phyloP scores from a whole-genome alignment of 495 filamentous ascomycete genomes.

The Chaetomium tenue region DNA sequence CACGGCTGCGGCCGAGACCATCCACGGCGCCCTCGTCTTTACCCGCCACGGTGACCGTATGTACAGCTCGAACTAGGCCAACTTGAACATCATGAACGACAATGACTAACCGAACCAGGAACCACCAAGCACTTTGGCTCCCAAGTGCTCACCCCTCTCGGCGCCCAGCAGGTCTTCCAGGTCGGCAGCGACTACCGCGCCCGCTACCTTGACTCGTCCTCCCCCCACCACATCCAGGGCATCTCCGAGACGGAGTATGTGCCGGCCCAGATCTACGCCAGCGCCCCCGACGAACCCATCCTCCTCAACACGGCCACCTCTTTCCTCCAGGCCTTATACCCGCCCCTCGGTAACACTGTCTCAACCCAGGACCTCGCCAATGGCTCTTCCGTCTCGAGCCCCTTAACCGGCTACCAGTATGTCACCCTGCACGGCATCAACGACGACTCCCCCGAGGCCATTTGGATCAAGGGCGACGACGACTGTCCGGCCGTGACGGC shows the following conservation, averaged over 20 bases:
- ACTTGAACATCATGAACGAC: background rate
- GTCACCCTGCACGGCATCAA: constrained; percentile 27
- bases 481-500: constrained; percentile 19
- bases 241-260: constrained; percentile 27
- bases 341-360: constrained; percentile 19
- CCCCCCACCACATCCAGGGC: constrained; percentile 24
- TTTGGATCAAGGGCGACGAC: constrained; percentile 31
- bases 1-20: constrained; percentile 24
- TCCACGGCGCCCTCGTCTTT: constrained; percentile 28
- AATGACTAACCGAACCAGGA: constrained; percentile 6
- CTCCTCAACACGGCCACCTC: constrained; percentile 29
- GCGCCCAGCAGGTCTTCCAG: constrained; percentile 23
- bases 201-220: constrained; percentile 23
- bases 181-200: constrained; percentile 24
- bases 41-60: constrained; percentile 27
- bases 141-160: constrained; percentile 25
- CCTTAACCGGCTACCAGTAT: constrained; percentile 30
- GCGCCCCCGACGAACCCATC: constrained; percentile 25
- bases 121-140: constrained; percentile 28
- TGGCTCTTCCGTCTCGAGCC: constrained; percentile 20
- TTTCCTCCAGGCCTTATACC: constrained; percentile 31
- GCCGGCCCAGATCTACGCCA: constrained; percentile 26
- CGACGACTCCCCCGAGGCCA: constrained; percentile 23
- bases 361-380: constrained; percentile 26
- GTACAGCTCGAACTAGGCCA: background rate